Evolutionary conservation across 805 yeast genomes (phyloP), one percentile per base, ranked within the genome.

Genomic region (Saccharomycopsis sp.): DNA sequence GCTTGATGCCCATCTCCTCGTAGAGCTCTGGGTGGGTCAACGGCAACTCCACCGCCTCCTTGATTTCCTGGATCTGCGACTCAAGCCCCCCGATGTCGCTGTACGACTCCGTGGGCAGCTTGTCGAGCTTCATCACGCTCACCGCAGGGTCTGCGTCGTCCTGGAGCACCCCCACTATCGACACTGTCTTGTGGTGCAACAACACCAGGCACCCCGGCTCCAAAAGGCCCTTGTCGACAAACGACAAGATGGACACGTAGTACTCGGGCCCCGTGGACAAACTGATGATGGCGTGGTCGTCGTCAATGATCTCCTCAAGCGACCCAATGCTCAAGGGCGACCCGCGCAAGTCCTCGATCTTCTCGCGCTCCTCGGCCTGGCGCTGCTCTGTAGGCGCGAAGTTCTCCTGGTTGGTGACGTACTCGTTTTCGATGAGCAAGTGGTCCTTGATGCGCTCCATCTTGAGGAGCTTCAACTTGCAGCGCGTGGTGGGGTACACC

Each of bases 91-190:
- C 99, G 69, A 94, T 89, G 71, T 94, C 99, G 16, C 97, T 91
- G 71, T 92, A 94, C 12, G 95, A 84, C 73, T 92, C 99, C 2
- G 95, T 89, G 52, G 99, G 99, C 1, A 97, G 92, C 71, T 94
- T 95, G 69, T 94, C 99, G 67, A 94, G 82, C 75, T 92, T 94
- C 98, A 94, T 92, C 23, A 91, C 97, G 51, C 91, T 87, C 9
- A 94, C 96, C 89, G 94, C 87, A 48, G 99, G 98, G 73, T 94
- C 99, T 1, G 97, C 87, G 66, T 94, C 99, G 72, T 94, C 99
- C 72, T 87, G 97, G 64, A 94, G 74, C n/a, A 92, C 97, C 66
- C 99, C 99, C n/a, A 94, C 96, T 59, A 94, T 84, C 3, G 96
- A 84, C 61, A 94, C 97, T 0, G 97, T 86, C 75, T 94, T 94